Conservation (phyloP, 2,329 filamentous ascomycete species). For the Botryotinia convoluta region DNA sequence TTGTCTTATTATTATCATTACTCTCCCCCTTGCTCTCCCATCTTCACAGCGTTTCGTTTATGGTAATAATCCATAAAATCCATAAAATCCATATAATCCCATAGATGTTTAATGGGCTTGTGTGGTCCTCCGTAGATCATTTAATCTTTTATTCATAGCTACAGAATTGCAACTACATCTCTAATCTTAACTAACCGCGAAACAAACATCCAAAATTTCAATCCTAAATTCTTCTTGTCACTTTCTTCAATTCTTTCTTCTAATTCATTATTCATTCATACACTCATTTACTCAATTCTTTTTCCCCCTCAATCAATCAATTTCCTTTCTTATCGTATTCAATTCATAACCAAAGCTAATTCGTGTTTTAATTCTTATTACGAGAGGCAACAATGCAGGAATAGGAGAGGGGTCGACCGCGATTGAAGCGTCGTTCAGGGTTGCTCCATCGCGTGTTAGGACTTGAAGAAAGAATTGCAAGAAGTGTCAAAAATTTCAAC, state of each 20-base stretch:
- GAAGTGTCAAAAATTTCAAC: not conserved
- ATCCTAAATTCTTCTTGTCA: not conserved
- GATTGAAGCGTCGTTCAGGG: slow-evolving; percentile 18
- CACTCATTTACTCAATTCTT: slow-evolving; percentile 8
- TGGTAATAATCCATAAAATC: not conserved
- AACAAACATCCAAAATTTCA: slow-evolving; percentile 7
- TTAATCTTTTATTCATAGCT: slow-evolving; percentile 1
- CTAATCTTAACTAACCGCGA: not conserved
- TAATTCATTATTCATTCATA: not conserved
- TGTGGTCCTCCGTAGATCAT: slow-evolving; percentile 12
- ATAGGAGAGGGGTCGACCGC: slow-evolving; percentile 12
- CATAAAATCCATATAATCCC: not conserved
- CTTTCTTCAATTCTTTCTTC: not conserved
- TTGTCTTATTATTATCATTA: not conserved
- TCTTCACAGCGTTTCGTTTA: not conserved
- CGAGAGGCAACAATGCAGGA: slow-evolving; percentile 2
- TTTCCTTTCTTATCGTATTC: not conserved
- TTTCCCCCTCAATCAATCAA: not conserved
- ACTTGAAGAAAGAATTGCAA: slow-evolving; percentile 5
- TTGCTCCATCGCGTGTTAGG: slow-evolving; percentile 20
- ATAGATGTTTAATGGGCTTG: not conserved
- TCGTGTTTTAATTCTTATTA: not conserved
- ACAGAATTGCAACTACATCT: not conserved
- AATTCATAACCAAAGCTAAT: not conserved
- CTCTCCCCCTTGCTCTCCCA: not conserved